phyloP scores from a whole-genome alignment of 768 basidiomycete genomes.

The Amanita rimosa region DNA sequence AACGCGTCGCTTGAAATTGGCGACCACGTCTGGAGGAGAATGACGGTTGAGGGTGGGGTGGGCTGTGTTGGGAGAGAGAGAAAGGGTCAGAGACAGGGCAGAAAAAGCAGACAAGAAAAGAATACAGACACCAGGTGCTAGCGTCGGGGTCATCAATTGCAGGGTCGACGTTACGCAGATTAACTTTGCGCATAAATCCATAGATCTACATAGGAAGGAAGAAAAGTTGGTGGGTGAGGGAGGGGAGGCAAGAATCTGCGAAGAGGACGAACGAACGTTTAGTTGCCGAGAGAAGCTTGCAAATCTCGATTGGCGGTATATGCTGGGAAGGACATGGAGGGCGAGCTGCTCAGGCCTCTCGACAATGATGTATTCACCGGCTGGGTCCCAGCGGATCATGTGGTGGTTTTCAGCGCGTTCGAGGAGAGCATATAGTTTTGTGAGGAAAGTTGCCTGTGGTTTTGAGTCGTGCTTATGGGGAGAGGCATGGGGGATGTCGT shows the following conservation, averaged over 20 bases:
- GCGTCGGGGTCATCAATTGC: slow-evolving; percentile 94
- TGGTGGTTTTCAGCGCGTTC: slow-evolving; percentile 90
- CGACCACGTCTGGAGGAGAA: slow-evolving; percentile 82
- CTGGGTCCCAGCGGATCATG: slow-evolving; percentile 95
- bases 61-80: slow-evolving; percentile 30
- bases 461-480: slow-evolving; percentile 59
- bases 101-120: slow-evolving; percentile 12
- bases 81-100: not conserved
- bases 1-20: slow-evolving; percentile 92
- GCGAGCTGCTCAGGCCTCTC: slow-evolving; percentile 91
- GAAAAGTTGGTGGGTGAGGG: slow-evolving; percentile 13
- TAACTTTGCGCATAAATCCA: slow-evolving; percentile 97
- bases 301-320: slow-evolving; percentile 94
- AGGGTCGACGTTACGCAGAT: slow-evolving; percentile 89
- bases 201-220: slow-evolving; percentile 57
- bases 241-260: slow-evolving; percentile 15
- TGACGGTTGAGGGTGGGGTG: slow-evolving; percentile 88
- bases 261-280: slow-evolving; percentile 68
- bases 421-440: slow-evolving; percentile 89
- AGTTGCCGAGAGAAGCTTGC: slow-evolving; percentile 96
- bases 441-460: slow-evolving; percentile 91
- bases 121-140: slow-evolving; percentile 85
- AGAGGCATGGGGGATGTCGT: slow-evolving; percentile 21
- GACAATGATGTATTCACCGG: slow-evolving; percentile 92
- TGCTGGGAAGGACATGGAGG: slow-evolving; percentile 84